Evolutionary conservation across 2,329 filamentous ascomycete genomes (phyloP).

Genomic region (Ramularia collo-cygni): DNA sequence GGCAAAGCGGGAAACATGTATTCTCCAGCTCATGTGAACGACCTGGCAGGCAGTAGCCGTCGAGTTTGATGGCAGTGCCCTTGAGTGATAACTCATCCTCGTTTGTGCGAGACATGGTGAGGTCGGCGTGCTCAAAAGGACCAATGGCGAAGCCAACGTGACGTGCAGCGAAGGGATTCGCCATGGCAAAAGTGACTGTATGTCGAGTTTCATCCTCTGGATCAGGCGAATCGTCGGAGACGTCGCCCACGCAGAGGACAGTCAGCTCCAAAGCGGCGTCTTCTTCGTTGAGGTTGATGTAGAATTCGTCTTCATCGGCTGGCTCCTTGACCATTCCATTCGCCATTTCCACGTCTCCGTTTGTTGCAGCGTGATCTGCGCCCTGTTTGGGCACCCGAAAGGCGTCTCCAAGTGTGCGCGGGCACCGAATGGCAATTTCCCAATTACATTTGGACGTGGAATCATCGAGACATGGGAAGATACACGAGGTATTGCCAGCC

Average conservation of each 20-base stretch:
- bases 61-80: constrained; percentile 77
- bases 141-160: constrained; percentile 92
- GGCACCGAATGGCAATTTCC: constrained; percentile 81
- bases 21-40: constrained; percentile 76
- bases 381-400: constrained; percentile 35
- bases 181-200: constrained; percentile 75
- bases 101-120: constrained; percentile 74
- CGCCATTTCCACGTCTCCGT: constrained; percentile 36
- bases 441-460: constrained; percentile 73
- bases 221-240: constrained; percentile 74
- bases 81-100: constrained; percentile 89
- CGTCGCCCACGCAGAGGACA: constrained; percentile 82
- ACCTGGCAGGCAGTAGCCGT: constrained; percentile 84
- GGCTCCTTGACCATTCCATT: constrained; percentile 24
- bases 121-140: constrained; percentile 87
- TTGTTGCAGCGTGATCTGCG: constrained; percentile 5
- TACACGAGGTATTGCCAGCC: constrained; percentile 70
- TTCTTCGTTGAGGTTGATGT: constrained; percentile 55
- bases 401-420: constrained; percentile 76
- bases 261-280: constrained; percentile 84
- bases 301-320: constrained; percentile 32
- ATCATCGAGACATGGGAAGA: constrained; percentile 93
- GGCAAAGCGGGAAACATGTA: constrained; percentile 76
- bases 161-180: constrained; percentile 69
- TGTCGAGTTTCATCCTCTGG: constrained; percentile 73